Evolutionary conservation across 257 asterid genomes (phyloP), one percentile per base, ranked within the genome.

Genomic region (Penstemon newberryi): DNA sequence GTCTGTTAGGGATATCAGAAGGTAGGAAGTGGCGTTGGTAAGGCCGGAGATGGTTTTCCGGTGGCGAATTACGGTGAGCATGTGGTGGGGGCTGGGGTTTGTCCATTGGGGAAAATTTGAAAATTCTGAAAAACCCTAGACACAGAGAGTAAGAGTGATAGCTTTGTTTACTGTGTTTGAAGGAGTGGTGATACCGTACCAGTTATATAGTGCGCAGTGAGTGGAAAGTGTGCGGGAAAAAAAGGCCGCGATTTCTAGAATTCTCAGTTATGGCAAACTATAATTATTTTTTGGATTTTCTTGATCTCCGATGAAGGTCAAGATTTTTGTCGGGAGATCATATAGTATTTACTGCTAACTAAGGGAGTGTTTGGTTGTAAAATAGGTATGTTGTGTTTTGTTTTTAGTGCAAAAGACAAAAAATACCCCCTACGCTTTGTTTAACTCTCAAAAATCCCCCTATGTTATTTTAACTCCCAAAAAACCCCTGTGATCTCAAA

Each of bases 21-120:
- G 81, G 67, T 55, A 71, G 75, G 47, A 65, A 76, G n/a, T 59
- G 70, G 7, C 75, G 70, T 19, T 73, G 76, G 15, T 43, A 53
- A 19, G 33, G 33, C 33, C 60, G 77, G 66, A 65, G 40, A 18
- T 58, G 52, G 43, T 62, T 2, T 50, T 37, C 72, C 60, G 50
- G 41, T 70, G 73, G 78, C 45, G 66, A 68, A 62, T 13, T 60
- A 19, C 77, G 71, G 73, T 50, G 50, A 65, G 5, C 59, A 25
- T 2, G 33, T 25, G 67, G 59, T 7, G 54, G 73, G 70, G 46
- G 45, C 41, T 58, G 46, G 51, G 68, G 37, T 9, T 64, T 61
- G 25, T 61, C 12, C 86, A 75, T 78, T 25, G 46, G 8, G 13
- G 46, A 19, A 65, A 54, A 15, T 37, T 41, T 15, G 60, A 45